phyloP scores from a whole-genome alignment of 2,329 filamentous ascomycete species.

The Colletotrichum musae region DNA sequence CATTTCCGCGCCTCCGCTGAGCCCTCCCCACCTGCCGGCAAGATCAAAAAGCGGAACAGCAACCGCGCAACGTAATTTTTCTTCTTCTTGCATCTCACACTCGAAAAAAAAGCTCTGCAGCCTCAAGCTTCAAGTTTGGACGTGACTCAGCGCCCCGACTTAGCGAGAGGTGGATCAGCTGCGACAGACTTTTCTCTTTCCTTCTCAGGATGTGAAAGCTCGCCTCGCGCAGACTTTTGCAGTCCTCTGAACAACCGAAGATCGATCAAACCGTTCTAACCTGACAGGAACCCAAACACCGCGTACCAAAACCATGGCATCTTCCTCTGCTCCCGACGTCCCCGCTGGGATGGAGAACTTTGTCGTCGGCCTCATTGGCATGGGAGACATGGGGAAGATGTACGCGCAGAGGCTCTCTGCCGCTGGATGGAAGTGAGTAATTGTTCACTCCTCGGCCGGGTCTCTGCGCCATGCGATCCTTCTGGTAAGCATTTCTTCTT shows the following conservation, averaged over 20 bases:
- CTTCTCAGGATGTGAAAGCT: slow-evolving; percentile 42
- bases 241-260: slow-evolving; percentile 8
- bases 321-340: slow-evolving; percentile 42
- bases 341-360: slow-evolving; percentile 74
- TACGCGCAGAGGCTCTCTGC: slow-evolving; percentile 90
- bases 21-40: background rate
- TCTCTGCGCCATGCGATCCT: slow-evolving; percentile 30
- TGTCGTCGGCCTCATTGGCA: slow-evolving; percentile 94
- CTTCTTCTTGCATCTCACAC: slow-evolving; percentile 12
- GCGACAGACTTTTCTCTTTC: slow-evolving; percentile 10
- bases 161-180: background rate
- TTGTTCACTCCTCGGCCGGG: slow-evolving; percentile 32
- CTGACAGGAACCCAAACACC: background rate
- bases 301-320: slow-evolving; percentile 35
- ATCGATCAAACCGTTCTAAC: slow-evolving; percentile 1
- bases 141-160: slow-evolving; percentile 14
- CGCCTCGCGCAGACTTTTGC: slow-evolving; percentile 35
- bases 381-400: slow-evolving; percentile 99
- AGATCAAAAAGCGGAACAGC: slow-evolving; percentile 40
- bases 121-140: background rate
- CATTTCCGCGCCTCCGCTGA: slow-evolving; percentile 36
- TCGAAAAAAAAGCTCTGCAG: background rate
- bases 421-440: slow-evolving; percentile 91
- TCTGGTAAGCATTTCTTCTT: slow-evolving; percentile 54
- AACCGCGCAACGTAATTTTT: slow-evolving; percentile 6